Percentiles rank a stretch among this genome's conserved stretches.
phyloP scores from a whole-genome alignment of 371 early-diverging fungal species.

The Nematocida sp. region DNA sequence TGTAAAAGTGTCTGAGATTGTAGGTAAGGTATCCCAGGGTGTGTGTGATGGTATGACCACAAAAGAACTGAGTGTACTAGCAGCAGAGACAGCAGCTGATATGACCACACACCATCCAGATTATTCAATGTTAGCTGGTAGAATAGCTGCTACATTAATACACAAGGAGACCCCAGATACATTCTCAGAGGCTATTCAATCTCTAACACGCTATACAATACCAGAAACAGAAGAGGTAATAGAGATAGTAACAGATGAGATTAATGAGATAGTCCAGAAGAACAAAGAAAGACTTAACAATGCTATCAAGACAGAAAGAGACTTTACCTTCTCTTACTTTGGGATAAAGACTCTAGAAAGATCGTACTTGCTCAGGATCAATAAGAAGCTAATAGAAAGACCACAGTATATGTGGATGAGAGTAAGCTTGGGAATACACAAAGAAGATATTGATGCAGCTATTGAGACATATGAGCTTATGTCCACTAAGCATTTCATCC shows the following conservation, averaged over 20 bases:
- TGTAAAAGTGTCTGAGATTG: slow-evolving; percentile 18
- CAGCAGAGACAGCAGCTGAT: slow-evolving; percentile 52
- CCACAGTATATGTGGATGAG: slow-evolving; percentile 99
- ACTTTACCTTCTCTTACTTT: slow-evolving; percentile 90
- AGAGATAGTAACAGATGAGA: slow-evolving; percentile 75
- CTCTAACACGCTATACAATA: slow-evolving; percentile 71
- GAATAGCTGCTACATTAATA: slow-evolving; percentile 87
- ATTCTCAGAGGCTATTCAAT: slow-evolving; percentile 78
- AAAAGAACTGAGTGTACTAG: slow-evolving; percentile 25
- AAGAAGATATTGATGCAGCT: slow-evolving; percentile 77
- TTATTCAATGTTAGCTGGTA: slow-evolving; percentile 87
- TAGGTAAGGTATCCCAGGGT: slow-evolving; percentile 22
- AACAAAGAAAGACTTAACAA: slow-evolving; percentile 76
- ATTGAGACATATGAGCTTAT: slow-evolving; percentile 90
- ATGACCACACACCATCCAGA: slow-evolving; percentile 83
- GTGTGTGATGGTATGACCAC: slow-evolving; percentile 39
- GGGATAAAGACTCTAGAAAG: slow-evolving; percentile 94
- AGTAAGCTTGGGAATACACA: slow-evolving; percentile 90
- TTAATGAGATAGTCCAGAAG: slow-evolving; percentile 70
- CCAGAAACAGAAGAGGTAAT: neutral
- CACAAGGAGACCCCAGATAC: slow-evolving; percentile 86
- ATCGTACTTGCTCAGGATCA: slow-evolving; percentile 76
- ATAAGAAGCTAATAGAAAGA: slow-evolving; percentile 79
- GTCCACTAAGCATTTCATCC: slow-evolving; percentile 86
- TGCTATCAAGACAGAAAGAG: slow-evolving; percentile 84